Evolutionary conservation across 192 early-diverging fungal genomes (phyloP).

Genomic region (Linnemannia hyalina): DNA sequence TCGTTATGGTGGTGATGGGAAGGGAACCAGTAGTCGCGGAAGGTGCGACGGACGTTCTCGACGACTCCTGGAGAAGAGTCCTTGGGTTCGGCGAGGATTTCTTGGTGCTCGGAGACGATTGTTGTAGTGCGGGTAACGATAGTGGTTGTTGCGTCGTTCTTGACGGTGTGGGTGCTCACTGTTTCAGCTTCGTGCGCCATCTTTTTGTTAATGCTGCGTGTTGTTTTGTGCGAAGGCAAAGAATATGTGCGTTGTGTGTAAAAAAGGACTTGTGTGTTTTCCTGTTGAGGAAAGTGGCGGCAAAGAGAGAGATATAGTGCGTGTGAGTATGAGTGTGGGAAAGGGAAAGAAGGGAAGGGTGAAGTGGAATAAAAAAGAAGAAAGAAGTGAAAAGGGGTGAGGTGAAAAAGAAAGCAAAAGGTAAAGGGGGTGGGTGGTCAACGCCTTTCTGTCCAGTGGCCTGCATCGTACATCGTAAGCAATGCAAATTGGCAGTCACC

Average conservation of each 20-base stretch:
- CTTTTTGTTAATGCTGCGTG: not conserved
- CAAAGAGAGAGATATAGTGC: not conserved
- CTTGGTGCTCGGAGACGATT: conserved; percentile 50
- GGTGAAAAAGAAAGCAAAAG: not conserved
- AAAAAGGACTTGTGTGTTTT: not conserved
- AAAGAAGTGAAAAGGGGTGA: conserved; percentile 8
- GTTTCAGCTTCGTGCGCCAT: conserved; percentile 19
- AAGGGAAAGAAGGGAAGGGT: not conserved
- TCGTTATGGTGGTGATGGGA: conserved; percentile 3
- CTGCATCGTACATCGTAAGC: too few species aligned
- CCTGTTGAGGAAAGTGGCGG: not conserved
- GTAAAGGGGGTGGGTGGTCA: not conserved
- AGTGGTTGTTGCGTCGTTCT: conserved; percentile 49
- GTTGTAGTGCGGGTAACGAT: conserved; percentile 48
- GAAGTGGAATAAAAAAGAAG: not conserved
- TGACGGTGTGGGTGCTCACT: conserved; percentile 51
- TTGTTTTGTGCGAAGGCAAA: not conserved
- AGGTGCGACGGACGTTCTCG: conserved; percentile 28
- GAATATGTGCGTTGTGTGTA: not conserved
- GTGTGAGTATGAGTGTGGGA: not conserved
- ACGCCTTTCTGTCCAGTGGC: too few species aligned
- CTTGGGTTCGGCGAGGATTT: conserved; percentile 20
- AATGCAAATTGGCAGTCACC: too few species aligned
- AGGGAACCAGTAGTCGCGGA: conserved; percentile 50
- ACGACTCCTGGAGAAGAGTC: conserved; percentile 28